phyloP scores from a whole-genome alignment of 2,329 filamentous ascomycete genomes.

The Colletotrichum caudatum region DNA sequence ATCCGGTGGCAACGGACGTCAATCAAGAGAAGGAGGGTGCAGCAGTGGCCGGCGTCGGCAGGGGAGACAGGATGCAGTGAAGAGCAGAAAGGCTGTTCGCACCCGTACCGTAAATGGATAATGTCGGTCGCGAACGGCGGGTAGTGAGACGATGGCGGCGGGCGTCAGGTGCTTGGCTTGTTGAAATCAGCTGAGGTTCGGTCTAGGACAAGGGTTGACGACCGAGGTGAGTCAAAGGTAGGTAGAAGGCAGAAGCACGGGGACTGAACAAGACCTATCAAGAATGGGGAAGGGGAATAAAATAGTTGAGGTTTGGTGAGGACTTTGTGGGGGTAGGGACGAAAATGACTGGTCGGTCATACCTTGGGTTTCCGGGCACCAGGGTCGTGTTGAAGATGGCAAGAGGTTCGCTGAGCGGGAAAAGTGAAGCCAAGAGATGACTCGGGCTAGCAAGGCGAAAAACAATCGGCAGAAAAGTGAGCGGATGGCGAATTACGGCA shows the following conservation, averaged over 20 bases:
- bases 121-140: constrained; percentile 15
- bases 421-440: constrained; percentile 8
- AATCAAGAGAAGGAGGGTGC: constrained; percentile 21
- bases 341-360: constrained; percentile 39
- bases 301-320: constrained; percentile 35
- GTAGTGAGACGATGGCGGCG: neutral
- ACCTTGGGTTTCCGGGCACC: constrained; percentile 29
- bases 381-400: constrained; percentile 24
- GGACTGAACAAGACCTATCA: constrained; percentile 24
- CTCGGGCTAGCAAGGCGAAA: neutral
- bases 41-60: constrained; percentile 24
- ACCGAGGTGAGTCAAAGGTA: neutral
- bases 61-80: constrained; percentile 16
- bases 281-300: constrained; percentile 21
- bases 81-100: constrained; percentile 19
- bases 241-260: constrained; percentile 11
- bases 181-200: constrained; percentile 28
- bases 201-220: neutral
- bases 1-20: constrained; percentile 14
- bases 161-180: constrained; percentile 17
- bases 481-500: neutral
- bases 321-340: constrained; percentile 33
- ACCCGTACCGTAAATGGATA: constrained; percentile 12
- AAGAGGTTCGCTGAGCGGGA: constrained; percentile 13
- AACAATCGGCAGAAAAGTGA: neutral